Conservation (phyloP, 2,329 filamentous ascomycete species). For the Lachnellula subtilissima region DNA sequence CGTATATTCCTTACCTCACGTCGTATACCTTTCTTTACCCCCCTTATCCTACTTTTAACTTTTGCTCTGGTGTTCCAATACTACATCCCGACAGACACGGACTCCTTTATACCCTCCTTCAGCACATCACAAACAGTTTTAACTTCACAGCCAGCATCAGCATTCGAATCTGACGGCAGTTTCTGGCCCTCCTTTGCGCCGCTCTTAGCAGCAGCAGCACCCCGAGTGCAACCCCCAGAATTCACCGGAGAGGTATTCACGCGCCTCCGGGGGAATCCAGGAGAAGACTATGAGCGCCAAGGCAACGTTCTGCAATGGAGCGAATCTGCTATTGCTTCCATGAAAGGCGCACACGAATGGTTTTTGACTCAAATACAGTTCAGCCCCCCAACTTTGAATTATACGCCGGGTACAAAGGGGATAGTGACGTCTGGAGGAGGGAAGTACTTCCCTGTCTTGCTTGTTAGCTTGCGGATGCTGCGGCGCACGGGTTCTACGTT, state of each 20-base stretch:
- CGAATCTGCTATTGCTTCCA: background rate
- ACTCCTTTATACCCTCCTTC: no score
- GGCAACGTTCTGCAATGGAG: background rate
- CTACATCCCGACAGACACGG: no score
- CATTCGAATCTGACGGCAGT: background rate
- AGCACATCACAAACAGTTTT: no score
- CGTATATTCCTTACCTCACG: no score
- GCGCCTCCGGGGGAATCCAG: no score
- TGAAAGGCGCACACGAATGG: background rate
- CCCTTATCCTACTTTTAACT: no score
- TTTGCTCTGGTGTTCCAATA: no score
- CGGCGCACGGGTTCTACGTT: constrained; percentile 35
- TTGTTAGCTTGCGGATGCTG: constrained; percentile 38
- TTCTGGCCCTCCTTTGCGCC: constrained; percentile 21
- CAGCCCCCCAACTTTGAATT: background rate
- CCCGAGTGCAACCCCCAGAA: constrained; percentile 11
- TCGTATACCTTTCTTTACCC: no score
- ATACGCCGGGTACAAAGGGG: constrained; percentile 23
- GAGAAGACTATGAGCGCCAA: background rate
- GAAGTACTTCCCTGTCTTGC: constrained; percentile 33
- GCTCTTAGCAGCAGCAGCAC: constrained; percentile 12
- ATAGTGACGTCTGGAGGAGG: constrained; percentile 39
- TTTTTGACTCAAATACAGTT: background rate
- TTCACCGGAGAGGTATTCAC: constrained; percentile 8
- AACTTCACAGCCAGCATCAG: no score